Conservation (phyloP, 306 rosid species). For the Glycine soja region DNA sequence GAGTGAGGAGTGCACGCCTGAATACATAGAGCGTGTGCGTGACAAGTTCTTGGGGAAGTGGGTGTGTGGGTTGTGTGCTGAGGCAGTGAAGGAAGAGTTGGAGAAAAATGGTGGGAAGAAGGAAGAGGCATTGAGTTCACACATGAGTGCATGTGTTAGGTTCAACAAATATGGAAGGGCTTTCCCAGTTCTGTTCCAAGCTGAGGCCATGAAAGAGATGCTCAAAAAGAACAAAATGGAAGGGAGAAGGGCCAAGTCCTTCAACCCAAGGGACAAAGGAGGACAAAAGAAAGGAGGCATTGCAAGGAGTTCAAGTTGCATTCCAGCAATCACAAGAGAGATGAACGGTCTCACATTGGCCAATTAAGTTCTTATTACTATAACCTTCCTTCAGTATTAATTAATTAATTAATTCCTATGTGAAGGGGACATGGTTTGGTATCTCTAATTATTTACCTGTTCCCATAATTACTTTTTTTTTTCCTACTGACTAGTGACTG, state of each 20-base stretch:
- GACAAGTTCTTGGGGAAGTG: conserved; percentile 76
- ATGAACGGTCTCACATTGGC: conserved; percentile 53
- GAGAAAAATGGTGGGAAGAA: conserved; percentile 78
- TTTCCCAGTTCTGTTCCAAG: conserved; percentile 88
- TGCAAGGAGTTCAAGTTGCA: conserved; percentile 92
- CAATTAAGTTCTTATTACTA: too few species aligned
- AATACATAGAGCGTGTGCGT: conserved; percentile 74
- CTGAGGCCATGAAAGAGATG: conserved; percentile 95
- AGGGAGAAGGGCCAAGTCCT: conserved; percentile 75
- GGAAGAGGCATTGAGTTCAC: conserved; percentile 76
- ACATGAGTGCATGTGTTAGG: conserved; percentile 82
- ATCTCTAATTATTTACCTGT: too few species aligned
- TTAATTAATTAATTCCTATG: background rate
- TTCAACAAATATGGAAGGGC: conserved; percentile 85
- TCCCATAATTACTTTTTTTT: background rate
- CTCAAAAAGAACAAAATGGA: conserved; percentile 79
- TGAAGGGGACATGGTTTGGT: too few species aligned
- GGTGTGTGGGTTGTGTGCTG: conserved; percentile 87
- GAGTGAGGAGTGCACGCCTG: conserved; percentile 87
- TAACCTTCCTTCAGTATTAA: too few species aligned
- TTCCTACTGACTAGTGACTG: conserved; percentile 28
- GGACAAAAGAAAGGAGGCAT: conserved; percentile 68
- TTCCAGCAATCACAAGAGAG: conserved; percentile 77
- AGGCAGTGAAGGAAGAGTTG: conserved; percentile 92
- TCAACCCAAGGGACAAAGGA: conserved; percentile 69